Base-by-base conservation (phyloP, 257 asterid species). In the Dorcoceras hygrometricum region DNA sequence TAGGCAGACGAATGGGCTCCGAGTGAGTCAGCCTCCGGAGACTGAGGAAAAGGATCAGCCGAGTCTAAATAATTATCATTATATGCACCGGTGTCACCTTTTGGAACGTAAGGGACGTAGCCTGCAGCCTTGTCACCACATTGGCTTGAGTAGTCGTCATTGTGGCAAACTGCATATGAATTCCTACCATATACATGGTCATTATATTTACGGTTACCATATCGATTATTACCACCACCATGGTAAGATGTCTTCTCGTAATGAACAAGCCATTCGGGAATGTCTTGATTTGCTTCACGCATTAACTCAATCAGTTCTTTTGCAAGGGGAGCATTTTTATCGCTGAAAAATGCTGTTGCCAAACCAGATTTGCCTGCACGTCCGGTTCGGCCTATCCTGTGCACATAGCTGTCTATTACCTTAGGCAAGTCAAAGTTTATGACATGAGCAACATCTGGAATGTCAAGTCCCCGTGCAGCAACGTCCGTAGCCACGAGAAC, bases 361-460 rank as follows among this genome's bases (percentile, higher is more conserved):
- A 84, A 28, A 1, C 96, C 96, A 10, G 96, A 78, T 78, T 87
- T 87, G 23, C 95, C 96, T 28, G 95, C 96, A 63, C 96, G 90
- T 1, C 96, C 96, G 23, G 96, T 89, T 16, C 96, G 76, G 6
- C 96, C 96, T 3, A 89, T 87, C 80, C 96, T 74, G 85, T 89
- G 96, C 18, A 89, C 96, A 53, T 89, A 89, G 63, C 85, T 84
- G 14, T 77, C 86, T 36, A 87, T 72, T 27, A 36, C 68, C 72
- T 83, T 79, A 3, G 96, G 96, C 84, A 89, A 66, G 78, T 89
- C 96, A 12, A 73, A 89, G 55, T 89, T 89, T 39, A 89, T 77
- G 10, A 87, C 95, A 48, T 89, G 96, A 16, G 89, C 88, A 51
- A 89, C 96, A 16, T 80, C 72, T 2, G 96, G 95, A 57, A 89